phyloP scores from a whole-genome alignment of 805 yeast species.

The Candida boidinii region DNA sequence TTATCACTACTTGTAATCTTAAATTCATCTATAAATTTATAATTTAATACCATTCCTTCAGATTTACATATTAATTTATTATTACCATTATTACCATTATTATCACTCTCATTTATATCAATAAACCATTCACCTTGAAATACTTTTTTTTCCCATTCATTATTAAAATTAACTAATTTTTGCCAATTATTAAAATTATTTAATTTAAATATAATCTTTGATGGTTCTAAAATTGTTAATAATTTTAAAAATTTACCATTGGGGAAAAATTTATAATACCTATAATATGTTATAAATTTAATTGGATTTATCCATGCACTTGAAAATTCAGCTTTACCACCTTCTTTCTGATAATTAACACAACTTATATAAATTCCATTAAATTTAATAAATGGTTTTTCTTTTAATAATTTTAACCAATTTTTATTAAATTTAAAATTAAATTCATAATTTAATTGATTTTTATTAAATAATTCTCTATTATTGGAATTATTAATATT shows the following conservation, averaged over 20 bases:
- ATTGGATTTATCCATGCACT: constrained; percentile 67
- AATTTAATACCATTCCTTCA: constrained; percentile 52
- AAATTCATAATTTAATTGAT: constrained; percentile 25
- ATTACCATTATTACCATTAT: too few relatives aligned
- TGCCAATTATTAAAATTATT: constrained; percentile 22
- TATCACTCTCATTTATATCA: constrained; percentile 38
- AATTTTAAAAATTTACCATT: constrained; percentile 70
- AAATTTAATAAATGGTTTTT: constrained; percentile 72
- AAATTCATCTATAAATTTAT: constrained; percentile 55
- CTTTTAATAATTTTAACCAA: constrained; percentile 44
- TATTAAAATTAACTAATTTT: constrained; percentile 10
- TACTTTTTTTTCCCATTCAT: constrained; percentile 27
- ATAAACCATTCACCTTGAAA: constrained; percentile 51
- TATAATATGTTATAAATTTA: constrained; percentile 77
- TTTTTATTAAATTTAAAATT: too few relatives aligned
- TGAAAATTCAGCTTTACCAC: constrained; percentile 61
- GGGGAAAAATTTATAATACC: constrained; percentile 74
- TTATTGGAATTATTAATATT: too few relatives aligned
- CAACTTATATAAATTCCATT: constrained; percentile 81
- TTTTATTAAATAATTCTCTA: constrained; percentile 25
- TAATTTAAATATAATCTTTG: constrained; percentile 50
- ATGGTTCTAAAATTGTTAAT: constrained; percentile 67
- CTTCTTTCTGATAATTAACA: constrained; percentile 78
- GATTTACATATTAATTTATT: constrained; percentile 44
- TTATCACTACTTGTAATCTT: constrained; percentile 52